Evolutionary conservation across 1,284 basidiomycete species (phyloP).

Genomic region (Boletus semigastroideus): DNA sequence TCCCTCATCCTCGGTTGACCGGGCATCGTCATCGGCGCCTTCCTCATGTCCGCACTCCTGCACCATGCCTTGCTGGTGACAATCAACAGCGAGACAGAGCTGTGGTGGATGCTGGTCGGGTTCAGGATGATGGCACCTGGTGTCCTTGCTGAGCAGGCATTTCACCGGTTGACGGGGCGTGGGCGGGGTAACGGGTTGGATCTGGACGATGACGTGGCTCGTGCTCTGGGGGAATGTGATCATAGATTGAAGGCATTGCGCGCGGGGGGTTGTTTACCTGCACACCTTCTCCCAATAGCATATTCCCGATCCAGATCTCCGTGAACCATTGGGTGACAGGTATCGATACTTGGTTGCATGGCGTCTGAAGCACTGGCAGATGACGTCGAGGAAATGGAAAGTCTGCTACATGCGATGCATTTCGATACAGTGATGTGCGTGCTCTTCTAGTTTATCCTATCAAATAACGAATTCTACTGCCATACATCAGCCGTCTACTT

Average conservation of each 20-base stretch:
- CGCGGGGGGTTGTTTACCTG: conserved; percentile 41
- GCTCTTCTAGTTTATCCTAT: too few species aligned
- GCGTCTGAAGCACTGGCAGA: not conserved
- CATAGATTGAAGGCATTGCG: conserved; percentile 50
- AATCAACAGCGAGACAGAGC: conserved; percentile 48
- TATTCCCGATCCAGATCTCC: conserved; percentile 12
- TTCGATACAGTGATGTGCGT: too few species aligned
- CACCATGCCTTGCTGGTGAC: conserved; percentile 54
- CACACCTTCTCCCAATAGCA: conserved; percentile 9
- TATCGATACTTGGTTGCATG: conserved; percentile 21
- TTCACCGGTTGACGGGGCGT: conserved; percentile 38
- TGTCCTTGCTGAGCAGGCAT: conserved; percentile 44
- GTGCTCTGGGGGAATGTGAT: conserved; percentile 46
- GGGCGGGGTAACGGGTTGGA: conserved; percentile 37
- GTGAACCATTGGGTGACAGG: conserved; percentile 8
- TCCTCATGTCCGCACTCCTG: conserved; percentile 52
- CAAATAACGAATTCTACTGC: too few species aligned
- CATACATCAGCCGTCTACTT: too few species aligned
- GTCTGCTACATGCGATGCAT: too few species aligned
- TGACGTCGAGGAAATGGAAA: not conserved
- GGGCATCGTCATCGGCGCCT: conserved; percentile 51
- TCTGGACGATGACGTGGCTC: conserved; percentile 52
- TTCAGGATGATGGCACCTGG: conserved; percentile 57
- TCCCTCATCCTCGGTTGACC: conserved; percentile 39
- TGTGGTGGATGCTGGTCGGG: conserved; percentile 44